Base-by-base conservation (phyloP, 805 yeast species). In the Saccharomycodes ludwigii region DNA sequence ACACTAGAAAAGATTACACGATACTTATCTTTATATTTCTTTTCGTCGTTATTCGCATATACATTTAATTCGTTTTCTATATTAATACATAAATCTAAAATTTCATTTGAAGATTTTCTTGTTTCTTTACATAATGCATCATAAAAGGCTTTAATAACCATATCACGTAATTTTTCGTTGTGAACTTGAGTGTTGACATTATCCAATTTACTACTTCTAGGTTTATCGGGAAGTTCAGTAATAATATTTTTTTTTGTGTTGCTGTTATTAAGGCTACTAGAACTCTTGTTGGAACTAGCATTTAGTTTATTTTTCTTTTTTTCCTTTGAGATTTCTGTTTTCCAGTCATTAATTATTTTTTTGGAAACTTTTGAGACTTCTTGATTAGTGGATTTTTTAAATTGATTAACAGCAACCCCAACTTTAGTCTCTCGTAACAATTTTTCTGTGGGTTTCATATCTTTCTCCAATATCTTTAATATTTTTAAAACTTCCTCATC, bases 361-460 rank as follows among this genome's bases (percentile, higher is more conserved):
- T 81, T 82, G 22, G 88, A 97, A 24, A 80, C 58, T 2, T 66
- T 57, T 9, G 77, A 63, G 28, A 91, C 55, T 43, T 85, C 93
- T 15, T 68, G 39, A 54, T 80, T 82, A 19, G 58, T 48, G 29
- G 75, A 73, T 6, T 81, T 59, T 41, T 94, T 73, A 47, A 80
- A 73, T 56, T 83, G 85, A 60, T 91, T 91, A 25, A 91, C 96
- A 6, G 86, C 88, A 12, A 91, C 88, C 41, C 98, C 98, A n/a
- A 91, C 88, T 54, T 84, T 85, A 6, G 98, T 91, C 48, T 88
- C 73, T 47, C 96, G 70, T 31, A 88, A 64, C 21, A 88, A 63
- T 50, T 75, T 71, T 50, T 88, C 97, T 2, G 93, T 76, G 7
- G 97, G 95, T 43, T 65, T 63, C 32, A 84, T 81, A 9, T 81